Percentiles rank a stretch among this genome's conserved stretches.
These are phyloP conservation scores for Pseudognaphalium luteoalbum DNA, from an alignment of 129 eudicot species.

Conservation along the genomic window DNA sequence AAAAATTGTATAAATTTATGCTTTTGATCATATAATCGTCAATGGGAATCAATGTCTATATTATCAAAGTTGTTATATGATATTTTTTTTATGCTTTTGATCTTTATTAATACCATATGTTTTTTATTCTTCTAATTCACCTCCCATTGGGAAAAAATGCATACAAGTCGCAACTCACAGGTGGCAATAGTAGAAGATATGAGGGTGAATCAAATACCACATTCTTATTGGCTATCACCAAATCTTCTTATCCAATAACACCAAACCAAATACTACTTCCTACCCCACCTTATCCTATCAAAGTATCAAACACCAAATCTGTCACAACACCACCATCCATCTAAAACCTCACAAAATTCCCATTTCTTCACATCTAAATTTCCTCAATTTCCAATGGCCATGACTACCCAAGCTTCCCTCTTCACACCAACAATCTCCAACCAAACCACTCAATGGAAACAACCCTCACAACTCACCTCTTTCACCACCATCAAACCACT, in stretches of 20 bases:
- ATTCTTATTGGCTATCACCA: slow-evolving; percentile 23
- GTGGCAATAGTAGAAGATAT: slow-evolving; percentile 23
- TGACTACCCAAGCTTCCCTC: slow-evolving; percentile 77
- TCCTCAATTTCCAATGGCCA: slow-evolving; percentile 41
- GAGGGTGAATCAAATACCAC: slow-evolving; percentile 28
- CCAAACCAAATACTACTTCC: background rate
- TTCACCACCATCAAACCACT: slow-evolving; percentile 42
- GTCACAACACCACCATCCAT: background rate
- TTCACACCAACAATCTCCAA: slow-evolving; percentile 60
- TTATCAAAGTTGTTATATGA: no score
- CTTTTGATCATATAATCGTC: no score
- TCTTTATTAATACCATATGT: no score
- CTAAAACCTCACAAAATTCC: slow-evolving; percentile 20
- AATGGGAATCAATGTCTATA: no score
- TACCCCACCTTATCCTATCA: slow-evolving; percentile 25
- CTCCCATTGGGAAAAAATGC: background rate
- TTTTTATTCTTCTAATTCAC: no score
- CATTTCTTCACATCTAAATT: slow-evolving; percentile 4
- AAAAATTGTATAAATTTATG: no score
- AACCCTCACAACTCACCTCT: slow-evolving; percentile 37
- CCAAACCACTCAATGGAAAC: slow-evolving; percentile 52
- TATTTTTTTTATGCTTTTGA: no score
- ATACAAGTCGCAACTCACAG: slow-evolving; percentile 1
- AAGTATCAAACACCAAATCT: background rate
- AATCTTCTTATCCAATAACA: slow-evolving; percentile 36